Percentiles rank a stretch among this genome's conserved stretches.
These are phyloP conservation scores for Pisolithus albus DNA, from an alignment of 768 basidiomycete species.

Conservation along the genomic window DNA sequence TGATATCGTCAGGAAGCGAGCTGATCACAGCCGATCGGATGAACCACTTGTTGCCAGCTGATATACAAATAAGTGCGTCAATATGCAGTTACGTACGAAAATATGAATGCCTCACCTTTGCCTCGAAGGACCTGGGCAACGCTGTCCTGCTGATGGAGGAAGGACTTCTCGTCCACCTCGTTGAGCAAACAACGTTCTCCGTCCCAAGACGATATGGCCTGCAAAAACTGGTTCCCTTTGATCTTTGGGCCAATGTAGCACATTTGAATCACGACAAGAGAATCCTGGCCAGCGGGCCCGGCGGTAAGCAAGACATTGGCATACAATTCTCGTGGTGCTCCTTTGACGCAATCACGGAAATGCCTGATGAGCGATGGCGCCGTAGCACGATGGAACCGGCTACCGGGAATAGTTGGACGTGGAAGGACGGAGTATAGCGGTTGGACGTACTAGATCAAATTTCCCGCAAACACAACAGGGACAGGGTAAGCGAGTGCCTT, in stretches of 20 bases:
- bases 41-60: conserved; percentile 84
- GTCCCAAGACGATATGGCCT: conserved; percentile 85
- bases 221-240: conserved; percentile 68
- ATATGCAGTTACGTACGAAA: not conserved
- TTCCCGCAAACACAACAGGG: conserved; percentile 87
- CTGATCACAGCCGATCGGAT: conserved; percentile 80
- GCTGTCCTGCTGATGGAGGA: conserved; percentile 85
- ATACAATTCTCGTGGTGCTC: conserved; percentile 80
- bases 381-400: conserved; percentile 82
- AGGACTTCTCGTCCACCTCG: conserved; percentile 86
- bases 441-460: conserved; percentile 73
- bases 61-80: not conserved
- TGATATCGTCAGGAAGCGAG: conserved; percentile 81
- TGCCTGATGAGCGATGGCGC: conserved; percentile 85
- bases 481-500: conserved; percentile 85
- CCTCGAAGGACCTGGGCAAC: conserved; percentile 85
- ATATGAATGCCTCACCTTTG: conserved; percentile 45
- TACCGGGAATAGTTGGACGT: conserved; percentile 24
- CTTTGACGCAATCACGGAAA: conserved; percentile 89
- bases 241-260: conserved; percentile 78
- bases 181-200: conserved; percentile 82
- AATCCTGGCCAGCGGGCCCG: conserved; percentile 76
- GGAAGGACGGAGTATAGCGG: not conserved
- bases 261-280: conserved; percentile 86
- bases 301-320: conserved; percentile 88